Base-by-base conservation (phyloP, 1,139 yeast species). In the Suhomyces taliae region DNA sequence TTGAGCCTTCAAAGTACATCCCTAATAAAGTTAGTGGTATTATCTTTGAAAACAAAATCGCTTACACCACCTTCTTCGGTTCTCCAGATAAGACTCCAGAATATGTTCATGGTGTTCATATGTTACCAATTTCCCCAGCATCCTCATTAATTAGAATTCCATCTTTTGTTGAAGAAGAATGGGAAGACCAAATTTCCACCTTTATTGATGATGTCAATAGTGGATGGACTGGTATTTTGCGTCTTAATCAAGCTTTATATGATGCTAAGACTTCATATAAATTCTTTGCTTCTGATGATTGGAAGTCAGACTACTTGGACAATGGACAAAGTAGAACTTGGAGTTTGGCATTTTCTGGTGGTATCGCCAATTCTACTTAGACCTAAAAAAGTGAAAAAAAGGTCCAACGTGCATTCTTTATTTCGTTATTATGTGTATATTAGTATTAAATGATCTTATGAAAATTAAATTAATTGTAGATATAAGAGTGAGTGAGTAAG, bases 41-140 rank as follows among this genome's bases (percentile, higher is more conserved):
- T 37, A 62, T 85, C 43, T 87, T 82, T 64, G 97, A 91, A 66
- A 91, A 91, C 68, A 91, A 93, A 69, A 70, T 89, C 49, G 96
- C 89, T 57, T 96, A 89, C 69, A 90, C 97, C 3, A 93, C 97
- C 1, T 90, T 84, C 69, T 90, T 90, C 60, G 97, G 97, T 1
- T 36, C 54, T 12, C 56, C 58, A 40, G 61, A 74, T 37, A 37
- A 48, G 11, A 65, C 74, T 48, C 72, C 77, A 11, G 93, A 91
- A 65, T 93, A 87, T 65, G 90, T 93, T 46, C 98, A 91, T 60
- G 97, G 97, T 62, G 91, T 93, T 53, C 98, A 93, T 64, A 93
- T 95, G 85, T 76, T 93, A 49, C 96, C 99, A 26, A 73, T 89
- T 41, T 90, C 96, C 0, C 93, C 97, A 0, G 82, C 88, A 12